Evolutionary conservation across 2,329 filamentous ascomycete genomes (phyloP).

Genomic region (Zasmidium cellare): DNA sequence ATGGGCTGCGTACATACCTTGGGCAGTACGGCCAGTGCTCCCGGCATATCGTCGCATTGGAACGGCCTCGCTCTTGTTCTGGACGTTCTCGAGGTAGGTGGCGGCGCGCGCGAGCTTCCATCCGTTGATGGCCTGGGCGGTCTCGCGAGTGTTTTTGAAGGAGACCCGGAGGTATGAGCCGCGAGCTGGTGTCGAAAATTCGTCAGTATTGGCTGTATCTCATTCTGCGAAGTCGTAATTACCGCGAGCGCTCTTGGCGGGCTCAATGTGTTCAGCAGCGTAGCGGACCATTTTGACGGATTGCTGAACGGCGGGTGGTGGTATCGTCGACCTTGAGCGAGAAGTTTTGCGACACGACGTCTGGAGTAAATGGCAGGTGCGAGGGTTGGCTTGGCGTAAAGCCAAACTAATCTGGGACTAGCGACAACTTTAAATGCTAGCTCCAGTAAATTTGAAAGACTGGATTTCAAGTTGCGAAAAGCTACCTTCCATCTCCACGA

Average conservation of each 20-base stretch:
- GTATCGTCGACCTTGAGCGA: conserved; percentile 12
- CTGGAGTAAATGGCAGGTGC: neutral
- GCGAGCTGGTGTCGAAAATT: conserved; percentile 54
- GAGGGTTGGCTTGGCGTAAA: neutral
- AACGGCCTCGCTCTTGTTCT: conserved; percentile 94
- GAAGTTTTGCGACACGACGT: neutral
- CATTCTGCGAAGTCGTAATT: neutral
- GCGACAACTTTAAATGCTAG: conserved; percentile 5
- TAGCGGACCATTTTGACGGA: conserved; percentile 69
- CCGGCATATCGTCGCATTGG: conserved; percentile 98
- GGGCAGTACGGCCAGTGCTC: conserved; percentile 90
- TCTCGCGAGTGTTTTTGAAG: conserved; percentile 99
- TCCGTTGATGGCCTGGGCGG: conserved; percentile 98
- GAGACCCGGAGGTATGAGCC: conserved; percentile 98
- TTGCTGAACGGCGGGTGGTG: conserved; percentile 2
- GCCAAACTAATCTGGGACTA: too few relatives aligned
- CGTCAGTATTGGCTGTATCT: neutral
- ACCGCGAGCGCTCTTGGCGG: conserved; percentile 88
- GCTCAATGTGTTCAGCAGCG: conserved; percentile 84
- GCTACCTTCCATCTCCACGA: conserved; percentile 6
- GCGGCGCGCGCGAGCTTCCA: conserved; percentile 96
- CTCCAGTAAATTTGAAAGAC: conserved; percentile 11
- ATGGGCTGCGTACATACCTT: conserved; percentile 71
- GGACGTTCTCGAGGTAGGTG: conserved; percentile 97
- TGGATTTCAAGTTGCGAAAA: neutral